Evolutionary conservation across 768 basidiomycete species (phyloP), one percentile per base, ranked within the genome.

Genomic region (Tricholoma sp.): DNA sequence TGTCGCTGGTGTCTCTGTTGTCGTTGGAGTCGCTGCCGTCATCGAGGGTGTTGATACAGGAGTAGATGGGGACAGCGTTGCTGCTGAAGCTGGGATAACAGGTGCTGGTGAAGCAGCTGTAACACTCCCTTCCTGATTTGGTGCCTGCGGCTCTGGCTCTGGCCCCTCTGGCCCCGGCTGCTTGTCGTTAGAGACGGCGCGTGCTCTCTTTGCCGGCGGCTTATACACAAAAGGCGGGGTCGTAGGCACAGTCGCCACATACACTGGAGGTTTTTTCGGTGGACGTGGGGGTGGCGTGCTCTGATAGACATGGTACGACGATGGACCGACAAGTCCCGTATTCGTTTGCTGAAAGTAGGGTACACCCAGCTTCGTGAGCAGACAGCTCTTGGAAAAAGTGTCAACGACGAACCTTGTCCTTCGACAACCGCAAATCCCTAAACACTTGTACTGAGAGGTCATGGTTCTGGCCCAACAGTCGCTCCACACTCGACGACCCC

Each of bases 151-250:
- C 13, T 18, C 15, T 49, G 32, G 29, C n/a, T n/a, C n/a, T n/a
- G n/a, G n/a, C n/a, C n/a, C n/a, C n/a, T n/a, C n/a, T n/a, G n/a
- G n/a, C 13, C 33, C 9, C 17, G 20, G 41, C 44, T 24, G 24
- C 2, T n/a, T 31, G 8, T 44, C 31, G 6, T n/a, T 49, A 17
- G 45, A 11, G 33, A 34, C 7, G 4, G 34, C 29, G 17, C 33
- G 54, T 44, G 44, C 41, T 31, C 55, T 61, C 48, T 57, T 61
- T 12, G 33, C 31, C 12, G 60, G 60, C 4, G 62, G 57, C 18
- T 66, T 53, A 44, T 63, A 63, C 11, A 63, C 59, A 31, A 61
- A 64, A 3, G 63, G 58, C 5, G 59, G 37, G 2, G 62, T 57
- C 8, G 31, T 56, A 28, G 65, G 60, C 6, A 59, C 48, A 4